phyloP scores from a whole-genome alignment of 2,329 filamentous ascomycete species.

The Amesomyces nigricolor region DNA sequence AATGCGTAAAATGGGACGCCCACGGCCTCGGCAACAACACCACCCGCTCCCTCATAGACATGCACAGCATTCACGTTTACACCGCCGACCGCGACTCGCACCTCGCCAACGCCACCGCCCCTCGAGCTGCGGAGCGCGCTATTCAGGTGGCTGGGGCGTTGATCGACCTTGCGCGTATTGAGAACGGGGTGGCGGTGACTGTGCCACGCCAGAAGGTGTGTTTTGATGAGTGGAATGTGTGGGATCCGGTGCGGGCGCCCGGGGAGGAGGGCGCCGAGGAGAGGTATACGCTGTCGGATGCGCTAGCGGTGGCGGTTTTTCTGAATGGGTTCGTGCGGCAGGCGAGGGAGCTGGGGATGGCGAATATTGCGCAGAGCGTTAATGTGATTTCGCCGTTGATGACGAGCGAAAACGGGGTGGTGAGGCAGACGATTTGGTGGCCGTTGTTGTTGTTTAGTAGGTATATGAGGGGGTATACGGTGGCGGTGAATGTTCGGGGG shows the following conservation, averaged over 20 bases:
- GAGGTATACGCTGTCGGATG: slow-evolving; percentile 67
- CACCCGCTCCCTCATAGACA: slow-evolving; percentile 45
- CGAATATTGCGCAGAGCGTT: slow-evolving; percentile 70
- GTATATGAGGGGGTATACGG: slow-evolving; percentile 67
- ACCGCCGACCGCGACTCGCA: slow-evolving; percentile 50
- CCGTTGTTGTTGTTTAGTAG: slow-evolving; percentile 62
- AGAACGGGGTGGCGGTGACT: slow-evolving; percentile 54
- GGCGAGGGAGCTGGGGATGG: slow-evolving; percentile 66
- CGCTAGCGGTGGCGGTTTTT: slow-evolving; percentile 68
- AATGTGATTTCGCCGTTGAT: slow-evolving; percentile 75
- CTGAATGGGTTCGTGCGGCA: slow-evolving; percentile 73
- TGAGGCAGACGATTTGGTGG: slow-evolving; percentile 72
- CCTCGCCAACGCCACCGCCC: slow-evolving; percentile 53
- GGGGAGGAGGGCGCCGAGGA: slow-evolving; percentile 70
- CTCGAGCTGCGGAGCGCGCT: slow-evolving; percentile 64
- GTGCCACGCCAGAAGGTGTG: slow-evolving; percentile 65
- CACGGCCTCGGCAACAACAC: slow-evolving; percentile 16
- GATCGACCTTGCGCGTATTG: slow-evolving; percentile 68
- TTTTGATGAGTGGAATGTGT: slow-evolving; percentile 84
- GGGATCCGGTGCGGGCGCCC: slow-evolving; percentile 66
- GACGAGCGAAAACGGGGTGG: slow-evolving; percentile 58
- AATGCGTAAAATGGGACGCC: slow-evolving; percentile 53
- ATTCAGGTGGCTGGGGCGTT: slow-evolving; percentile 64
- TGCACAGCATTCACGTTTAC: slow-evolving; percentile 79
- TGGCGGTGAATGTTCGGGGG: slow-evolving; percentile 60